Percentiles rank a stretch among this genome's conserved stretches.
These are phyloP conservation scores for Cubamyces sp. DNA, from an alignment of 768 basidiomycete species.

Conservation along the genomic window DNA sequence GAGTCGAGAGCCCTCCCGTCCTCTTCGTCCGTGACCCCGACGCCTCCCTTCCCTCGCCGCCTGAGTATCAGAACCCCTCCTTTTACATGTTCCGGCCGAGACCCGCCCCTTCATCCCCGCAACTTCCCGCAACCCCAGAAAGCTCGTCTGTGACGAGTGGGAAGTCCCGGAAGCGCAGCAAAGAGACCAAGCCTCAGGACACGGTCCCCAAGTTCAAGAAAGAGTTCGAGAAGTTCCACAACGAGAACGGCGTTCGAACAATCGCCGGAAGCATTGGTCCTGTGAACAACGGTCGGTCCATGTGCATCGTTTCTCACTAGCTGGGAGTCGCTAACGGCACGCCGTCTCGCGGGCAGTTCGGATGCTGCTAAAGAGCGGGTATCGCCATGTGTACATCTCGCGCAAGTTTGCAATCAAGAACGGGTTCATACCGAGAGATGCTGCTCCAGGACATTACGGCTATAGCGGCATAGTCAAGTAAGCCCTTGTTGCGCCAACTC, in stretches of 20 bases:
- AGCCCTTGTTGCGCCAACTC: slow-evolving; percentile 13
- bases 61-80: slow-evolving; percentile 69
- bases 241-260: slow-evolving; percentile 91
- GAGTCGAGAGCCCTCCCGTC: slow-evolving; percentile 46
- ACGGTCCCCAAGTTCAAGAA: slow-evolving; percentile 67
- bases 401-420: slow-evolving; percentile 88
- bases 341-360: slow-evolving; percentile 54
- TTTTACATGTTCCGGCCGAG: slow-evolving; percentile 61
- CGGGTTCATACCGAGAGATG: slow-evolving; percentile 86
- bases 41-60: slow-evolving; percentile 58
- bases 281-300: slow-evolving; percentile 74
- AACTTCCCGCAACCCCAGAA: slow-evolving; percentile 36
- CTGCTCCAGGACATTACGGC: slow-evolving; percentile 90
- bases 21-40: slow-evolving; percentile 67
- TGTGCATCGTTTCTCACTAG: slow-evolving; percentile 6
- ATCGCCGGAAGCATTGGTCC: slow-evolving; percentile 90
- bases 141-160: slow-evolving; percentile 37
- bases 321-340: not conserved
- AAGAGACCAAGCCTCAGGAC: slow-evolving; percentile 43
- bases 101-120: slow-evolving; percentile 32
- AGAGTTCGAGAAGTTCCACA: slow-evolving; percentile 85
- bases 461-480: slow-evolving; percentile 84
- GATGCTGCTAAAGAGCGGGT: slow-evolving; percentile 92
- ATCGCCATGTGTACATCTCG: slow-evolving; percentile 94
- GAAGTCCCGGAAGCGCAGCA: slow-evolving; percentile 45